Evolutionary conservation across 345 rosid species (phyloP).

Genomic region (Bruguiera sexangula): DNA sequence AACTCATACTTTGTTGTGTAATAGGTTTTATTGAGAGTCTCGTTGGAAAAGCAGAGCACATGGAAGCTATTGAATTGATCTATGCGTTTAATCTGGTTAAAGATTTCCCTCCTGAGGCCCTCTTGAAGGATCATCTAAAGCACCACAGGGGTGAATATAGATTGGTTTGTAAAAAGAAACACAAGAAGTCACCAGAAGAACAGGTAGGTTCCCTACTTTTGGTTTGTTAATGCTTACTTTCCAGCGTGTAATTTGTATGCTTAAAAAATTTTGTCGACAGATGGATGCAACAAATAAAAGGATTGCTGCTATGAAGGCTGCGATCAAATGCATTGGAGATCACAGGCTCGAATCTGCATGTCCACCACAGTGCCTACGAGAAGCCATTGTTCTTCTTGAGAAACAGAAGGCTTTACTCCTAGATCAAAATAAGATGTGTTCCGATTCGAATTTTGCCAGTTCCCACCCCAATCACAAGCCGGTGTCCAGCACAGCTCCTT

Average conservation of each 20-base stretch:
- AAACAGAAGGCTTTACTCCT: background rate
- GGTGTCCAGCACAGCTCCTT: background rate
- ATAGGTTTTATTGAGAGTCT: constrained; percentile 37
- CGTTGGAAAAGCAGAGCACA: constrained; percentile 18
- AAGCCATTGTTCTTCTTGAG: constrained; percentile 14
- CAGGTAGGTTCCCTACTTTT: constrained; percentile 21
- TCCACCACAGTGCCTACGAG: background rate
- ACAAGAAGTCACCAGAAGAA: constrained; percentile 6
- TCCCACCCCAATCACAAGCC: background rate
- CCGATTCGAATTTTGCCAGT: background rate
- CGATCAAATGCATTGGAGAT: constrained; percentile 25
- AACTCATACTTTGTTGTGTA: background rate
- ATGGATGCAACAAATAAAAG: constrained; percentile 13
- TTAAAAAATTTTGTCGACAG: constrained; percentile 14
- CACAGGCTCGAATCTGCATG: constrained; percentile 16
- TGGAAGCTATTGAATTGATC: constrained; percentile 31
- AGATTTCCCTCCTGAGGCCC: constrained; percentile 21
- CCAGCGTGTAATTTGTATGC: background rate
- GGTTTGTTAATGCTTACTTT: background rate
- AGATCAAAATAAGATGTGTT: background rate
- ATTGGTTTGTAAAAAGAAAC: background rate
- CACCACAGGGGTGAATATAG: constrained; percentile 1
- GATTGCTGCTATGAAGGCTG: constrained; percentile 18
- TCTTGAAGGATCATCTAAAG: constrained; percentile 21
- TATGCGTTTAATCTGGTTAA: constrained; percentile 31